Conservation (phyloP, 768 basidiomycete species). For the Dioszegia aurantiaca region DNA sequence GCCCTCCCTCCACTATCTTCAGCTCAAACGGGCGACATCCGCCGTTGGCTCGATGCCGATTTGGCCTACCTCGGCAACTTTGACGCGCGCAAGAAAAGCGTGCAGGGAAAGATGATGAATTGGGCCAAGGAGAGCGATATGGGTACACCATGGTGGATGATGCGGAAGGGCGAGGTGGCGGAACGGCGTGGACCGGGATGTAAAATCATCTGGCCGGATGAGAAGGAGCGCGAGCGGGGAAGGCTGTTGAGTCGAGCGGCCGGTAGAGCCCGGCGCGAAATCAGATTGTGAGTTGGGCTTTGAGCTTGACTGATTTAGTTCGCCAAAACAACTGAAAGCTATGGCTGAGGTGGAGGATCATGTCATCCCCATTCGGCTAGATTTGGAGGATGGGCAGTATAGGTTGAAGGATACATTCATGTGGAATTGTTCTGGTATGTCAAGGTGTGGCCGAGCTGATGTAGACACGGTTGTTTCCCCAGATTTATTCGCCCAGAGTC, state of each 20-base stretch:
- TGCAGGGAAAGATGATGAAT: conserved; percentile 55
- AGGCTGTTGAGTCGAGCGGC: conserved; percentile 37
- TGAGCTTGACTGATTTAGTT: conserved; percentile 57
- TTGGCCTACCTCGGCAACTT: conserved; percentile 52
- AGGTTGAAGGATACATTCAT: conserved; percentile 94
- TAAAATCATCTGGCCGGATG: conserved; percentile 60
- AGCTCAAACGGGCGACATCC: conserved; percentile 59
- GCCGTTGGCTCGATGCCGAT: conserved; percentile 67
- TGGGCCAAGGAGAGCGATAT: conserved; percentile 68
- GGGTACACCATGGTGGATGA: conserved; percentile 54
- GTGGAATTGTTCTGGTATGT: conserved; percentile 92
- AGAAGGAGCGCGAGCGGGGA: conserved; percentile 54
- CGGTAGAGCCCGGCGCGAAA: conserved; percentile 59
- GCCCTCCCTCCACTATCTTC: conserved; percentile 57
- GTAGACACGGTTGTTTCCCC: conserved; percentile 85
- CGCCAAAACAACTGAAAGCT: conserved; percentile 50
- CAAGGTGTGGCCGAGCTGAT: conserved; percentile 3
- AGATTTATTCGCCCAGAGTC: conserved; percentile 80
- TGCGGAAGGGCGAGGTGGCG: conserved; percentile 54
- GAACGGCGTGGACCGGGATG: conserved; percentile 51
- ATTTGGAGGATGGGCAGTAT: conserved; percentile 91
- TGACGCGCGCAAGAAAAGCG: conserved; percentile 57
- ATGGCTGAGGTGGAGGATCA: conserved; percentile 59
- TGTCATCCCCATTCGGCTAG: conserved; percentile 91
- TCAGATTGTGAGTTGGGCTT: conserved; percentile 65